These are phyloP conservation scores for Maudiozyma turicensis DNA, from an alignment of 805 yeast species.

Conservation along the genomic window DNA sequence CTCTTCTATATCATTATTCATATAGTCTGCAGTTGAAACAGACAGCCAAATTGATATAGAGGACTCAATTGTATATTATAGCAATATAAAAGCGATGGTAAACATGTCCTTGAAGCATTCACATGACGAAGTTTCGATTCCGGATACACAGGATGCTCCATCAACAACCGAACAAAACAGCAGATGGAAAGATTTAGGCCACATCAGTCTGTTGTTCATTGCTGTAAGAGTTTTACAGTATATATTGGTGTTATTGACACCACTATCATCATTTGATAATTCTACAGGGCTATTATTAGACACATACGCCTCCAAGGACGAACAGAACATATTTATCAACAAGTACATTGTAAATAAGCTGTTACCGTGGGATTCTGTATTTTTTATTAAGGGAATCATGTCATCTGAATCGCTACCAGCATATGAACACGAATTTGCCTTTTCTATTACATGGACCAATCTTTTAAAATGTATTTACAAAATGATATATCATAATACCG, in stretches of 20 bases:
- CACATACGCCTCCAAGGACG: constrained; percentile 2
- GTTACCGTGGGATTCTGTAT: constrained; percentile 80
- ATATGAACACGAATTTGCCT: constrained; percentile 90
- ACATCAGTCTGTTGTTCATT: constrained; percentile 5
- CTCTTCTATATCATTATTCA: no score
- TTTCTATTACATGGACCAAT: constrained; percentile 69
- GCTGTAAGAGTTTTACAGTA: constrained; percentile 16
- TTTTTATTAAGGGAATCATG: constrained; percentile 48
- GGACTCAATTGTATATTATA: not conserved
- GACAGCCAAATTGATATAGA: not conserved
- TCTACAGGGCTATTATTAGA: constrained; percentile 21
- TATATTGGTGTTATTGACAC: constrained; percentile 16
- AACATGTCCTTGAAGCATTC: no score
- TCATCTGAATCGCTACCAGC: constrained; percentile 32
- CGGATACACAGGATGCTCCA: no score
- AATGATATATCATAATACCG: not conserved
- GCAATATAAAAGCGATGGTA: not conserved
- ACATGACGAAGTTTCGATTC: no score
- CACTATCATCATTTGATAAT: constrained; percentile 23
- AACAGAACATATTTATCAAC: constrained; percentile 12
- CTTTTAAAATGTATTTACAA: constrained; percentile 26
- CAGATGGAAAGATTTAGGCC: not conserved
- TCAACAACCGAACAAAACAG: no score
- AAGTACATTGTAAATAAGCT: constrained; percentile 39
- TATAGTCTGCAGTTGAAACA: no score